Base-by-base conservation (phyloP, 441 rosid species). In the Flueggea neowawraea region DNA sequence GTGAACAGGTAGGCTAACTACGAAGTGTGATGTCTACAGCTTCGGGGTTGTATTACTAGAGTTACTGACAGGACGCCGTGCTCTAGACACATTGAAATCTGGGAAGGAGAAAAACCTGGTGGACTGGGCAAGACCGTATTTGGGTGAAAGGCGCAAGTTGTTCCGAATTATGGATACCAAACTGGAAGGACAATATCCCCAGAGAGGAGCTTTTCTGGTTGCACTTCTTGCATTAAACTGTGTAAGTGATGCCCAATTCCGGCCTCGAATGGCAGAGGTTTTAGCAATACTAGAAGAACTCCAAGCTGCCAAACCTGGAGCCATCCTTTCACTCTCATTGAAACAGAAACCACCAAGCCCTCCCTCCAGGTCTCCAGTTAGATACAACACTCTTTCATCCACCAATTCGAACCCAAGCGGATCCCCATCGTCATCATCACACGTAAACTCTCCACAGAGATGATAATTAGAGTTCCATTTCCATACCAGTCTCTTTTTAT, bases 41-140 rank as follows among this genome's bases (percentile, higher is more conserved):
- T 88, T 84, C 41, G 91, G 94, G 59, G 89, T 88, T 62, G 94
- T 88, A 48, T 73, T 88, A 69, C 69, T 88, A 54, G 97, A 90
- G 75, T 71, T 86, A 64, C 78, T 88, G 2, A 65, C 87, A 2
- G 89, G 91, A 17, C 82, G 90, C 6, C 68, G 71, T 31, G 86
- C 78, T 31, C 59, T 83, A 9, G 87, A 86, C 55, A 77, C 66
- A 68, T 66, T 77, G 44, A 84, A 68, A 71, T 63, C 64, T 0
- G 77, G 88, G 17, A 63, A 52, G 50, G 91, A 88, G 73, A 80
- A 84, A 55, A 78, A 74, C 66, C 83, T 88, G 6, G 84, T 88
- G 62, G 80, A 88, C 3, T 88, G 96, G 94, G 82, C 76, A 47
- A 78, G 57, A 69, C 85, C 88, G 8, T 82, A 73, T 74, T 66